Base-by-base conservation (phyloP, 441 rosid genomes). In the Syzygium malaccense region DNA sequence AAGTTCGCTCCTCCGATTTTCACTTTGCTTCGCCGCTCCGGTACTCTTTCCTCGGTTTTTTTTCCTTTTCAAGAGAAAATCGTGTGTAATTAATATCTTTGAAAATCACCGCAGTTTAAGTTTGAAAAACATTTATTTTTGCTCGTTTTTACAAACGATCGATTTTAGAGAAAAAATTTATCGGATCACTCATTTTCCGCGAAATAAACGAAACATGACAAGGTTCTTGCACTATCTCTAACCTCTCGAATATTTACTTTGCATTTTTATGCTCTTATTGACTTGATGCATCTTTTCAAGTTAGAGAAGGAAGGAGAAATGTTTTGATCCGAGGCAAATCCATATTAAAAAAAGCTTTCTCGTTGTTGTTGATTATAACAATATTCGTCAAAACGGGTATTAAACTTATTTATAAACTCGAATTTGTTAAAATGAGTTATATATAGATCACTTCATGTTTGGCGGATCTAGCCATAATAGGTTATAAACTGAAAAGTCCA, bases 31-130 rank as follows among this genome's bases (percentile, higher is more conserved):
- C 0, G 83, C 51, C n/a, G 6, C 83, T 3, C 2, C 51, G n/a
- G 83, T 0, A 12, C 51, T 23, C 17, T 23, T 23, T 23, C 0
- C 28, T 2, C 13, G 4, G 12, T 23, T 12, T 32, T 15, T 17
- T 15, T 6, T 3, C 1, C 25, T 32, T 66, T 4, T 18, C 1
- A 68, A 68, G 19, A 25, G 28, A 4, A 68, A 7, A 55, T 55
- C 33, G 0, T 18, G 6, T 0, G 79, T 68, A 9, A 68, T 68
- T 68, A 20, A 20, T 1, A 10, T 9, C 10, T 32, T 32, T 68
- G 48, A 19, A 68, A 68, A 68, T 68, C 79, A 33, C 9, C 8
- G 0, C 45, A 32, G 8, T 66, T 18, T 58, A 58, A 26, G 6
- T 7, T 7, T 45, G 48, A 1, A 45, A 45, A 45, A 45, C 2